phyloP scores from a whole-genome alignment of 768 basidiomycete genomes.

The Dioszegia aurantiaca region DNA sequence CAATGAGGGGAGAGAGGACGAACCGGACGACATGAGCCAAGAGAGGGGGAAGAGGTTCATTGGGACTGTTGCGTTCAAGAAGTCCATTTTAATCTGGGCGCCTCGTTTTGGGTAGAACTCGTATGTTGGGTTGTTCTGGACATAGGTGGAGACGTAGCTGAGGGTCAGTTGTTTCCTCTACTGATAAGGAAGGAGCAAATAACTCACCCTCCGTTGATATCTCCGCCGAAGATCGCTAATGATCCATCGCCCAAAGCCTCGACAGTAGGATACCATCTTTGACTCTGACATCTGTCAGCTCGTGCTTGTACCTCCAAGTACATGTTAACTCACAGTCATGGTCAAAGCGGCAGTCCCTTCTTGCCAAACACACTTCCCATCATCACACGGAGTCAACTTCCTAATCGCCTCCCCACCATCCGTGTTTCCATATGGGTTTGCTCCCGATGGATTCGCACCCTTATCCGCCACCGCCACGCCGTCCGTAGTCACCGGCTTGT shows the following conservation, averaged over 20 bases:
- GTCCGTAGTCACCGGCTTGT: conserved; percentile 56
- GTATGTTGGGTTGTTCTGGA: conserved; percentile 66
- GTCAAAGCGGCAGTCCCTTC: conserved; percentile 45
- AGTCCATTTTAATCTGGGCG: conserved; percentile 59
- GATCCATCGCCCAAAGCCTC: conserved; percentile 67
- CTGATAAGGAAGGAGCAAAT: conserved; percentile 57
- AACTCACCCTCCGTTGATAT: conserved; percentile 56
- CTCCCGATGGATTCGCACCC: conserved; percentile 24
- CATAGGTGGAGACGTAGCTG: conserved; percentile 65
- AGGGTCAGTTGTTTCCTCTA: not conserved
- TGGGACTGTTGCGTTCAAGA: conserved; percentile 68
- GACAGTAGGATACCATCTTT: conserved; percentile 76
- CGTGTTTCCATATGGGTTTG: conserved; percentile 66
- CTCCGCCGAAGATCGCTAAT: conserved; percentile 64
- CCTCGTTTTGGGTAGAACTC: conserved; percentile 73
- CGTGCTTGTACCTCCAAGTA: not conserved
- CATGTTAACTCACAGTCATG: conserved; percentile 36
- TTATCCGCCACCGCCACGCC: conserved; percentile 41
- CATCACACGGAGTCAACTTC: conserved; percentile 73
- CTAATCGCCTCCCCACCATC: conserved; percentile 78
- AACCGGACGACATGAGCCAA: conserved; percentile 59
- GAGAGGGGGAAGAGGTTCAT: conserved; percentile 71
- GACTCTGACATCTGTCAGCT: conserved; percentile 42
- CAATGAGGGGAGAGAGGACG: conserved; percentile 3
- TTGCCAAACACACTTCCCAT: conserved; percentile 34